Evolutionary conservation across 2,329 filamentous ascomycete species (phyloP), one percentile per base, ranked within the genome.

Genomic region (Cytospora leucostoma): DNA sequence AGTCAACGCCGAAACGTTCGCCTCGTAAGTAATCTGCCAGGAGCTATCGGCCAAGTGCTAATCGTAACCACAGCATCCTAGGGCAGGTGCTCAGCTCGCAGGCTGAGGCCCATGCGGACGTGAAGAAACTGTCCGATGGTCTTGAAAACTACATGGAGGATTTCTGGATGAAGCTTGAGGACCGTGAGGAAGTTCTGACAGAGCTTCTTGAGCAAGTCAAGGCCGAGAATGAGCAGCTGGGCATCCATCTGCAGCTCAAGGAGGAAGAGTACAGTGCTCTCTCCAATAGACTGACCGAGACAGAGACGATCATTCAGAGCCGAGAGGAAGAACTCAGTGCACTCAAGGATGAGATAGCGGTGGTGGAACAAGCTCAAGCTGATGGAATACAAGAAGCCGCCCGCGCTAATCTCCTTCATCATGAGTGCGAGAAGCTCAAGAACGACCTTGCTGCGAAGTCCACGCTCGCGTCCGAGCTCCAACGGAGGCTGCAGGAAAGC

Each of bases 371-470:
- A 51, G 57, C 54, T 15, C 61, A 66, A 10, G 61, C 55, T 2
- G 21, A 56, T 6, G 47, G 35, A 17, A 33, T 61, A 12, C 53
- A 47, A 21, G 53, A 70, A 32, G 50, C 66, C 5, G 59, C 64
- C 7, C 59, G 67, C 12, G 37, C 40, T 51, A 56, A 27, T 32
- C 53, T 12, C 17, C 61, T 66, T 19, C 58, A 49, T 5, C 15
- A 40, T 17, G 66, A 70, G 32, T 63, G 53, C n/a, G 34, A 54
- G 1, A 52, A 56, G 34, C 47, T 71, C 37, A 66, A 52, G 47
- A 62, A 63, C 15, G 67, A 71, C 3, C 19, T 70, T 12, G 37
- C 62, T 17, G 59, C 59, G 13, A 70, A 68, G 50, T 27, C 52
- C 12, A 49, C 59, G 27, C 38, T 47, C 1, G 62, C 70, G 4